Evolutionary conservation across 2,329 filamentous ascomycete species (phyloP), one percentile per base, ranked within the genome.

Genomic region (Chaetomiaceae sp.): DNA sequence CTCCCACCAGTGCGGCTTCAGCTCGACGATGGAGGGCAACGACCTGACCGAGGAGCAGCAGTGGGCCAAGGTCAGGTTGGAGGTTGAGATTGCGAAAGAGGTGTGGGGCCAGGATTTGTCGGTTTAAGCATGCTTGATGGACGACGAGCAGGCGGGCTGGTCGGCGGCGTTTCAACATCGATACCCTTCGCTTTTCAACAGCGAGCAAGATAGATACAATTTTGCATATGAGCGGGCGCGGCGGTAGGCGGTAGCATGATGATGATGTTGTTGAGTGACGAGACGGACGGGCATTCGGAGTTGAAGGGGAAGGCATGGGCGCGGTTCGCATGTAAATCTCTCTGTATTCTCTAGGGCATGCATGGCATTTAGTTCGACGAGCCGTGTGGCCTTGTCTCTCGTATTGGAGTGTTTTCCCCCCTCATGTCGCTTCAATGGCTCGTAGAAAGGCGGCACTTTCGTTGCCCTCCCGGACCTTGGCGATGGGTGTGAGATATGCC

Each of bases 1-100:
- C 55, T 78, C 74, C 58, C 78, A 81, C 61, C 79, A 82, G 68
- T 82, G 78, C 61, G 79, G 78, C 4, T 81, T 81, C 62, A 75
- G 72, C 61, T 75, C 72, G n/a, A 81, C 77, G 5, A 73, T 73
- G 51, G 78, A 82, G 67, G 79, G 78, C 33, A 80, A 81, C 56
- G 74, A 79, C 55, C 67, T 82, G 58, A 75, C 67, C 10, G 75
- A 79, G 64, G 77, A 80, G 54, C 72, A 81, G 70, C 77, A 81
- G 65, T 81, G 78, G 78, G 77, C 73, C 3, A 82, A 82, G 72
- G 67, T 81, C 7, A 67, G 72, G 51, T 65, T 79, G 18, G 72
- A 79, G 66, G 74, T 78, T 1, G 76, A 80, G 61, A 80, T 82
- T 63, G 79, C 78, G 2, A 80, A 79, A 70, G 65, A 77, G 64